Evolutionary conservation across 306 rosid genomes (phyloP).

Genomic region (Lablab purpureus): DNA sequence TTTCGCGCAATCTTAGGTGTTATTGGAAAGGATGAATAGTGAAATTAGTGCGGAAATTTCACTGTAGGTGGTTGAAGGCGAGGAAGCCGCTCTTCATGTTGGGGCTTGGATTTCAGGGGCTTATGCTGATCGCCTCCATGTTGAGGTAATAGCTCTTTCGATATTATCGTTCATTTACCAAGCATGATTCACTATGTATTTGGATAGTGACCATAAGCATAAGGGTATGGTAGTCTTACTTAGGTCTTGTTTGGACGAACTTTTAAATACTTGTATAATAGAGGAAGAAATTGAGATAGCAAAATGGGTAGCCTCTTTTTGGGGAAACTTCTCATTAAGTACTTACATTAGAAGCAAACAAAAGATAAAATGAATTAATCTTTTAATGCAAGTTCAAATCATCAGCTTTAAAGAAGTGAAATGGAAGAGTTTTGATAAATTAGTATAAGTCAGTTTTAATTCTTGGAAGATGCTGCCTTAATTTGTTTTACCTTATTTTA

Average conservation of each 20-base stretch:
- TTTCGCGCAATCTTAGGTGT: conserved; percentile 4
- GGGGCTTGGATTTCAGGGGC: conserved; percentile 90
- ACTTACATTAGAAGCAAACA: background rate
- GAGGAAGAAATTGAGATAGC: background rate
- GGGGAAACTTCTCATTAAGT: background rate
- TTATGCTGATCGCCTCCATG: conserved; percentile 85
- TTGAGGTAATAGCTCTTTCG: conserved; percentile 59
- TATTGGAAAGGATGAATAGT: background rate
- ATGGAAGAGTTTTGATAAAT: background rate
- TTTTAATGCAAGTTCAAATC: background rate
- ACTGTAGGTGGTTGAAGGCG: conserved; percentile 88
- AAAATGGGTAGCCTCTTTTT: background rate
- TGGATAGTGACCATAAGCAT: background rate
- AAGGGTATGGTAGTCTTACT: background rate
- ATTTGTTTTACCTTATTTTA: background rate
- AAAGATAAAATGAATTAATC: background rate
- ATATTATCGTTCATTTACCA: background rate
- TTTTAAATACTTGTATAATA: background rate
- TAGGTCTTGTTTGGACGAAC: background rate
- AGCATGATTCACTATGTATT: background rate
- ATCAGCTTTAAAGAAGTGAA: background rate
- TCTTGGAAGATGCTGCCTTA: background rate
- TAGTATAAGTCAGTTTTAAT: background rate
- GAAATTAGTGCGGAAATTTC: conserved; percentile 27
- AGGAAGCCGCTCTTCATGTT: conserved; percentile 71